Evolutionary conservation across 2,329 filamentous ascomycete genomes (phyloP), one percentile per base, ranked within the genome.

Genomic region (Bipolaris gigantea): DNA sequence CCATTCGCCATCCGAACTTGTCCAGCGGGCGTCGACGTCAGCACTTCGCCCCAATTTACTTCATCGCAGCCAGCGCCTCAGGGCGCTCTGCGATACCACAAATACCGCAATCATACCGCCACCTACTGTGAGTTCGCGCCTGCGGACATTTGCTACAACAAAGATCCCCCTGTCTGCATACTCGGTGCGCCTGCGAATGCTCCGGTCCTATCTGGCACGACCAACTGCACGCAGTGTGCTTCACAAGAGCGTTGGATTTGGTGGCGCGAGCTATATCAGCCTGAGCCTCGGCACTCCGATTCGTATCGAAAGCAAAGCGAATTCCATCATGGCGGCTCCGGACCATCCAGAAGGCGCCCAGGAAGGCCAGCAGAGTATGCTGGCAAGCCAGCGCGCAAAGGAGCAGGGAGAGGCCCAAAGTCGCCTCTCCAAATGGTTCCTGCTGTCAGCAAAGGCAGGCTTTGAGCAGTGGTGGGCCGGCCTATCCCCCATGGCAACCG

Each of bases 391-490:
- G 64, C 73, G 79, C 56, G 73, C 72, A 33, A 76, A 74, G 53
- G 71, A 76, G 55, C 68, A 71, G 48, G 69, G 66, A 5, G 67
- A 73, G 48, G 63, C 49, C 11, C 69, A 71, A 59, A 65, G 75
- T 11, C 35, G 70, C 11, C 61, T 71, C 25, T 60, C 64, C 4
- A 64, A 76, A 32, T 87, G 83, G 74, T 97, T 99, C 63, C 92
- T 94, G 2, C 77, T 97, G 19, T 88, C 92, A 45, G 96, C 96
- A 77, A 94, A 92, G 69, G 92, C 96, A 54, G 93, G 90, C 15
- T 90, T 91, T 59, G 48, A 47, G 32, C 63, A 66, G 35, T 69
- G 92, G 92, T 99, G 94, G 94, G 84, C 87, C 10, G 88, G 86
- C 59, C 79, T 94, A n/a, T 87, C 92, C 1, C 89, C 94, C 2